phyloP scores from a whole-genome alignment of 495 filamentous ascomycete genomes.

The Penicillium roqueforti region DNA sequence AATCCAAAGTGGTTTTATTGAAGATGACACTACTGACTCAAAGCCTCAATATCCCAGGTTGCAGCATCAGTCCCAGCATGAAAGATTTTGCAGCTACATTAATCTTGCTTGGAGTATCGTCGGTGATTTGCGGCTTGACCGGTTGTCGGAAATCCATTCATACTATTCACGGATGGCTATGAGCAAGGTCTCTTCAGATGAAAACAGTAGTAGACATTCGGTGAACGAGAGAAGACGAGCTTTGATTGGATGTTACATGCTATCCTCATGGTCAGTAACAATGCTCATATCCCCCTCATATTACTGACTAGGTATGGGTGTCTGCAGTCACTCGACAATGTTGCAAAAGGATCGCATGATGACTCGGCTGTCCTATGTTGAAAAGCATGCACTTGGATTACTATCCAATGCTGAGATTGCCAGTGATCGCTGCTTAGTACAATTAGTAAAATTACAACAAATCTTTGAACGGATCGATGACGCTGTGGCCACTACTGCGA shows the following conservation, averaged over 20 bases:
- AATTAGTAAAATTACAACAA: constrained; percentile 11
- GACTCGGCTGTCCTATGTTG: constrained; percentile 1
- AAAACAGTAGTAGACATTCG: background rate
- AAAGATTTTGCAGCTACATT: constrained; percentile 1
- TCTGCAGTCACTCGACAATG: constrained; percentile 2
- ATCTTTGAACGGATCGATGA: constrained; percentile 14
- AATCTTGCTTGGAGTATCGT: constrained; percentile 1
- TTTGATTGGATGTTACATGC: constrained; percentile 2
- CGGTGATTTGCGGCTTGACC: background rate
- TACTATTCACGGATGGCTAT: constrained; percentile 1
- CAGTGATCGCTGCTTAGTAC: background rate
- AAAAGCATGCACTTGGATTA: background rate
- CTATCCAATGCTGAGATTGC: constrained; percentile 1
- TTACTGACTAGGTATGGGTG: background rate
- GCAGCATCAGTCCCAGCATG: background rate
- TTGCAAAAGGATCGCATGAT: constrained; percentile 9
- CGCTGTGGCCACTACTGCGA: constrained; percentile 1
- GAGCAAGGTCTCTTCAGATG: constrained; percentile 6
- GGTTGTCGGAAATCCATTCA: constrained; percentile 1
- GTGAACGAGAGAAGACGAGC: background rate
- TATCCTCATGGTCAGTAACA: constrained; percentile 1
- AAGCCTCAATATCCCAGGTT: background rate
- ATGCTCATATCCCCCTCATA: background rate
- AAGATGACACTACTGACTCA: background rate
- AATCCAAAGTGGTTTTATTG: background rate